Evolutionary conservation across 148 eudicot species (phyloP).

Genomic region (Pouteria glomerata): DNA sequence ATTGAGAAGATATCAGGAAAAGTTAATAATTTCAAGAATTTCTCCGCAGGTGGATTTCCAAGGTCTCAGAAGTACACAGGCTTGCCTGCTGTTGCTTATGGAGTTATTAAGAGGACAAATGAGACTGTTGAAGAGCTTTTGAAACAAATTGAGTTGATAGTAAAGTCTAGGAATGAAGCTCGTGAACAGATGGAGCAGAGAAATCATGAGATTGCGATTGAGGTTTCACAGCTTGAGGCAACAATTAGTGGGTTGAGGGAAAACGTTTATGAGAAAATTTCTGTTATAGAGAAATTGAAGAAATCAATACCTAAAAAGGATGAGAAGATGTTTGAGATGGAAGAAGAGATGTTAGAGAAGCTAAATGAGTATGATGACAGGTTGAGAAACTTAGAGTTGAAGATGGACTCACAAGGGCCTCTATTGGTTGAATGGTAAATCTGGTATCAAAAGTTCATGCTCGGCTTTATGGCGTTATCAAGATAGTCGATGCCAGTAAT

Average conservation of each 20-base stretch:
- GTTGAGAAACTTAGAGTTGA: constrained; percentile 38
- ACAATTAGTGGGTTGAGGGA: constrained; percentile 65
- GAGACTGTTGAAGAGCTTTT: constrained; percentile 91
- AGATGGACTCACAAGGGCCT: constrained; percentile 65
- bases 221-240: constrained; percentile 91
- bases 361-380: constrained; percentile 46
- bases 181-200: constrained; percentile 75
- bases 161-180: constrained; percentile 69
- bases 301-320: constrained; percentile 53
- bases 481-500: constrained; percentile 62
- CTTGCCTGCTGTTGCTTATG: constrained; percentile 82
- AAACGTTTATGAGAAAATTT: constrained; percentile 52
- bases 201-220: constrained; percentile 93
- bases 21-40: constrained; percentile 60
- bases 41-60: constrained; percentile 63
- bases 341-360: constrained; percentile 49
- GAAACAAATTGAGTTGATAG: constrained; percentile 48
- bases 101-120: constrained; percentile 84
- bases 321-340: constrained; percentile 46
- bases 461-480: constrained; percentile 57
- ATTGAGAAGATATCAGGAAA: constrained; percentile 85
- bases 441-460: constrained; percentile 70
- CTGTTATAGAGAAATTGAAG: constrained; percentile 50
- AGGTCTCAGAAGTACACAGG: constrained; percentile 87
- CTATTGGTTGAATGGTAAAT: constrained; percentile 66